phyloP scores from a whole-genome alignment of 805 yeast genomes.

The Candida berthetii region DNA sequence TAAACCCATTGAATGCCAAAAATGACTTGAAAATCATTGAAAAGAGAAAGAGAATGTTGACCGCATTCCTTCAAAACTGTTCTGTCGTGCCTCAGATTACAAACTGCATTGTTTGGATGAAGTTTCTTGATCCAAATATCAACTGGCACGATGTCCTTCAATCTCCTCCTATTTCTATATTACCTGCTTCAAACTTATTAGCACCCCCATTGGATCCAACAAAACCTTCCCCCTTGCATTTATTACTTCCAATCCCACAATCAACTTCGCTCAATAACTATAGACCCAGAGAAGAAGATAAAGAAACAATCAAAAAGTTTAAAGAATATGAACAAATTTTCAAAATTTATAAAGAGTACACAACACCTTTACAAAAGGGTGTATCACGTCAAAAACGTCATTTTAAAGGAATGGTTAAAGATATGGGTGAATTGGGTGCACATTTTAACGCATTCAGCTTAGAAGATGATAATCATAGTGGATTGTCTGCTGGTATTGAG shows the following conservation, averaged over 20 bases:
- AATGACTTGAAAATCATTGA: slow-evolving; percentile 44
- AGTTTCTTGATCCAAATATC: slow-evolving; percentile 81
- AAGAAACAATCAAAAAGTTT: slow-evolving; percentile 10
- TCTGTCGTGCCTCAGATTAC: slow-evolving; percentile 47
- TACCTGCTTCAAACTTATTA: slow-evolving; percentile 47
- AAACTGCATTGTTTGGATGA: slow-evolving; percentile 56
- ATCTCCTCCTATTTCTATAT: slow-evolving; percentile 45
- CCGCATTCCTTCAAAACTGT: slow-evolving; percentile 77
- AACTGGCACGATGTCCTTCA: slow-evolving; percentile 73
- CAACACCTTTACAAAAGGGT: slow-evolving; percentile 14
- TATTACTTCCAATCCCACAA: slow-evolving; percentile 57
- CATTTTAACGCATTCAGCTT: slow-evolving; percentile 54
- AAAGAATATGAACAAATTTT: slow-evolving; percentile 21
- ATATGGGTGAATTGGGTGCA: slow-evolving; percentile 74
- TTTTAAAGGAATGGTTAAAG: slow-evolving; percentile 52
- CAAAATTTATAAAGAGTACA: slow-evolving; percentile 14
- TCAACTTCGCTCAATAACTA: slow-evolving; percentile 24
- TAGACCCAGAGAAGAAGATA: slow-evolving; percentile 13
- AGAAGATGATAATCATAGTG: slow-evolving; percentile 27
- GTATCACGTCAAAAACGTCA: slow-evolving; percentile 23
- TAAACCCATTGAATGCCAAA: slow-evolving; percentile 36
- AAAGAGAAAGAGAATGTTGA: slow-evolving; percentile 68
- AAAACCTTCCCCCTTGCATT: slow-evolving; percentile 50
- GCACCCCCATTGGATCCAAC: slow-evolving; percentile 60
- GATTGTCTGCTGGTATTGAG: slow-evolving; percentile 58